These are phyloP conservation scores for Candida labiduridarum DNA, from an alignment of 1,139 yeast species.

Conservation along the genomic window DNA sequence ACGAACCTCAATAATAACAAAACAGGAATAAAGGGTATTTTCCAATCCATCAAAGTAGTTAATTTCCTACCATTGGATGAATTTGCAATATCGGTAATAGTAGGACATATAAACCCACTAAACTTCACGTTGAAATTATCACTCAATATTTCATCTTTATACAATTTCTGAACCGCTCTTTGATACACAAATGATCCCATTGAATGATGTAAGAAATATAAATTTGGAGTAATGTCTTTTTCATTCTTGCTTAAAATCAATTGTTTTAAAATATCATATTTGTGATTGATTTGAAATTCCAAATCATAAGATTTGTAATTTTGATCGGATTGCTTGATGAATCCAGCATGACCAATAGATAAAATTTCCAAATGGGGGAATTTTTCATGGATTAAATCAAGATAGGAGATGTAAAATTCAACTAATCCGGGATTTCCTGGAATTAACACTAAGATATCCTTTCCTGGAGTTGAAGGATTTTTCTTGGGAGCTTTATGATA, in stretches of 20 bases:
- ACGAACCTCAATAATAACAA: conserved; percentile 23
- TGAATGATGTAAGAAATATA: conserved; percentile 60
- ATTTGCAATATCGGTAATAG: conserved; percentile 55
- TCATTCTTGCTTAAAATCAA: conserved; percentile 21
- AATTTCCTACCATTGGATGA: conserved; percentile 53
- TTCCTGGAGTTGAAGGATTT: not conserved
- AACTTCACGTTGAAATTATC: conserved; percentile 31
- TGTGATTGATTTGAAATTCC: conserved; percentile 56
- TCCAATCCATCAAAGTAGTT: conserved; percentile 25
- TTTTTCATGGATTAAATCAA: conserved; percentile 42
- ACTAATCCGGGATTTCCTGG: conserved; percentile 75
- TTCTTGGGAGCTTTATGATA: conserved; percentile 23
- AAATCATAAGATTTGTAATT: conserved; percentile 31
- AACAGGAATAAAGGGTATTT: conserved; percentile 36
- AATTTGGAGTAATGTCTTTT: conserved; percentile 26
- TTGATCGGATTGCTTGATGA: conserved; percentile 26
- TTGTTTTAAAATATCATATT: conserved; percentile 39
- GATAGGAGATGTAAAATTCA: conserved; percentile 56
- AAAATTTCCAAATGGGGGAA: conserved; percentile 51
- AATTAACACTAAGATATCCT: conserved; percentile 47
- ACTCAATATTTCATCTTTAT: conserved; percentile 22
- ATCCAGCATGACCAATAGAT: conserved; percentile 61
- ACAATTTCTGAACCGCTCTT: conserved; percentile 38
- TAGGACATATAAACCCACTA: conserved; percentile 67
- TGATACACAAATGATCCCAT: conserved; percentile 63